These are phyloP conservation scores for Ambrosia trifida DNA, from an alignment of 129 eudicot species.

Conservation along the genomic window DNA sequence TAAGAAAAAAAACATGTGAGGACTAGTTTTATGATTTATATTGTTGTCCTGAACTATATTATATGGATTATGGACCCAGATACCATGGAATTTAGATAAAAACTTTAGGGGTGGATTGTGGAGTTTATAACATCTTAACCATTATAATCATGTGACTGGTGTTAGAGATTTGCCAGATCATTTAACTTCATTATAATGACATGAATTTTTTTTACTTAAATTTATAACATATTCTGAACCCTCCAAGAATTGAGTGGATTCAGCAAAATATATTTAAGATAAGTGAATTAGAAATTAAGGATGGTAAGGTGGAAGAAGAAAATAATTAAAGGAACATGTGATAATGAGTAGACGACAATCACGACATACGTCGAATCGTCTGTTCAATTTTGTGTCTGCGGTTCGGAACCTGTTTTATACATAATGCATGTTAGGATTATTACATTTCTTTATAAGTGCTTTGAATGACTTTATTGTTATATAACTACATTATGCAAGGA, in stretches of 20 bases:
- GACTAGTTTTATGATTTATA: neutral
- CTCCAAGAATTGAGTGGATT: neutral
- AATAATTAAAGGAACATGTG: neutral
- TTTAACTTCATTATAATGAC: neutral
- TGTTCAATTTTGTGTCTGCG: neutral
- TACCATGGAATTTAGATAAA: neutral
- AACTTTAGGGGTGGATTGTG: neutral
- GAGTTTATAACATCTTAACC: neutral
- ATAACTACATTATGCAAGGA: neutral
- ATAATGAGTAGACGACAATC: neutral
- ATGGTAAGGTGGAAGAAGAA: neutral
- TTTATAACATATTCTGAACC: neutral
- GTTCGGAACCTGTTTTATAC: neutral
- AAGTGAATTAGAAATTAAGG: neutral
- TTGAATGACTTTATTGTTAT: neutral
- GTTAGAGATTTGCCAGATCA: neutral
- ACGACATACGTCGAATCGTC: neutral
- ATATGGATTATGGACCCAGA: neutral
- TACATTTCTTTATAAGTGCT: neutral
- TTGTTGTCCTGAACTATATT: neutral
- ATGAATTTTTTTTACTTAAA: neutral
- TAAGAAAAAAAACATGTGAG: constrained; percentile 3
- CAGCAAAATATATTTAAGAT: neutral
- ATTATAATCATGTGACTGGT: neutral
- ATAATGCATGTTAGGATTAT: neutral